These are phyloP conservation scores for Carnegiea gigantea DNA, from an alignment of 179 eudicot genomes.

Conservation along the genomic window DNA sequence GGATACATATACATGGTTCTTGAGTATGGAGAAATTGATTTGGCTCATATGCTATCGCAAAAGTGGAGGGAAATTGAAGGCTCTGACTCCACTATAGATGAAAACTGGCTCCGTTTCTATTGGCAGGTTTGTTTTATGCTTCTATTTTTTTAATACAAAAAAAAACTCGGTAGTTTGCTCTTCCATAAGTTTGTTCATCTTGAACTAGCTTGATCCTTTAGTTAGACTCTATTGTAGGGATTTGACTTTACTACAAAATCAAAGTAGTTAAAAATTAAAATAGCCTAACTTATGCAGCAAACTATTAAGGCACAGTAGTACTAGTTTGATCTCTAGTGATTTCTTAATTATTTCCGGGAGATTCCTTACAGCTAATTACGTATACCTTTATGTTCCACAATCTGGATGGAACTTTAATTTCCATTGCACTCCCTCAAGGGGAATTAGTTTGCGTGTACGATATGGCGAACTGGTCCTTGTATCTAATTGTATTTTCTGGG, in stretches of 20 bases:
- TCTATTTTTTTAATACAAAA: neutral
- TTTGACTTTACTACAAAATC: neutral
- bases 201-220: neutral
- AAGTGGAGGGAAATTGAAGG: slow-evolving; percentile 84
- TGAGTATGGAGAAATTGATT: slow-evolving; percentile 95
- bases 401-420: neutral
- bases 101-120: slow-evolving; percentile 93
- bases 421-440: neutral
- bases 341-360: neutral
- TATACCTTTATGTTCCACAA: neutral
- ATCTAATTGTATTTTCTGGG: slow-evolving; percentile 5
- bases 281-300: neutral
- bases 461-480: neutral
- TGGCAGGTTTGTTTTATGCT: slow-evolving; percentile 67
- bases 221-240: neutral
- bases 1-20: slow-evolving; percentile 94
- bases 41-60: slow-evolving; percentile 94
- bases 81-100: slow-evolving; percentile 61
- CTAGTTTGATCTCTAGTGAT: neutral
- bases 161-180: neutral
- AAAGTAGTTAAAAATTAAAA: too few relatives aligned
- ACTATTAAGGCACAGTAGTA: neutral
- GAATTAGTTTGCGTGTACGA: neutral
- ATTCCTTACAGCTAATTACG: neutral
- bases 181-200: neutral